Conservation (phyloP, 2,329 filamentous ascomycete genomes). For the Verticillium nubilum region DNA sequence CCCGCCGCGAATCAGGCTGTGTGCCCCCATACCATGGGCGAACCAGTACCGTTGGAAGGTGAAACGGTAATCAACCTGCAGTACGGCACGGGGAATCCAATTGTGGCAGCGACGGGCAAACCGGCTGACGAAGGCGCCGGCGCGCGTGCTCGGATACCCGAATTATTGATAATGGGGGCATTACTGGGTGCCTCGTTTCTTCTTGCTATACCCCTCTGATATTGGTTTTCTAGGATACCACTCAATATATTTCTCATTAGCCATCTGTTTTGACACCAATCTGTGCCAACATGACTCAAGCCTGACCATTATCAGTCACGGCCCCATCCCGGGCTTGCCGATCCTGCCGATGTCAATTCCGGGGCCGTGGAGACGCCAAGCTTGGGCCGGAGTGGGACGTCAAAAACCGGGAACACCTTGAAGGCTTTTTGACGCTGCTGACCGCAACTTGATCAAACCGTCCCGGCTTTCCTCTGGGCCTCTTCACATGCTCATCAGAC, state of each 20-base stretch:
- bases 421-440: neutral
- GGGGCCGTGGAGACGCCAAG: neutral
- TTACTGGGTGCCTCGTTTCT: neutral
- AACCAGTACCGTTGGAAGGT: constrained; percentile 24
- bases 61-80: constrained; percentile 40
- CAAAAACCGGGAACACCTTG: neutral
- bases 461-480: neutral
- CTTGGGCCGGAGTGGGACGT: neutral
- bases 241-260: neutral
- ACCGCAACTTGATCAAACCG: neutral
- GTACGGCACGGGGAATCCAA: constrained; percentile 37
- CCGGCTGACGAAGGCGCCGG: neutral
- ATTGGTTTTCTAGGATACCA: neutral
- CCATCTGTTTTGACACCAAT: neutral
- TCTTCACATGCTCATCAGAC: neutral
- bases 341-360: neutral
- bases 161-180: neutral
- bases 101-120: constrained; percentile 23
- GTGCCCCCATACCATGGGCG: constrained; percentile 36
- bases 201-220: neutral
- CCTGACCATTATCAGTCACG: neutral
- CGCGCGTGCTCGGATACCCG: neutral
- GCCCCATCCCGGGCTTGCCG: neutral
- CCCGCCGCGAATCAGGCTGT: constrained; percentile 36
- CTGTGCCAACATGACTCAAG: neutral